phyloP scores from a whole-genome alignment of 257 asterid species.

The Jacaranda copaia region DNA sequence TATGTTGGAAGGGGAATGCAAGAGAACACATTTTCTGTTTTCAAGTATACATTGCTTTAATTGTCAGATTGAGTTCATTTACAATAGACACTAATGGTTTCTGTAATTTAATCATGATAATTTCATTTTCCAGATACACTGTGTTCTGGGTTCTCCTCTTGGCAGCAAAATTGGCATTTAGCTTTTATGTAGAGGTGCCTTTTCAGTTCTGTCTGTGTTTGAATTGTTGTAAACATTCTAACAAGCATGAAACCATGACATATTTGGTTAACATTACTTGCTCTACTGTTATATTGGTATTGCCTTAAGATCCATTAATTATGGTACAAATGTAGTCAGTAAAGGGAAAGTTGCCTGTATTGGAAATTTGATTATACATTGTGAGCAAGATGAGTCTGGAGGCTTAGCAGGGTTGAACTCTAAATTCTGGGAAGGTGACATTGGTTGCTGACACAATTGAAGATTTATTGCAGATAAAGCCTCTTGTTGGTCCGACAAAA shows the following conservation, averaged over 20 bases:
- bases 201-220: conserved; percentile 24
- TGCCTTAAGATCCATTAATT: neutral
- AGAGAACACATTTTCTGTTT: conserved; percentile 84
- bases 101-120: conserved; percentile 26
- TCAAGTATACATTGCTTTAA: conserved; percentile 61
- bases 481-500: conserved; percentile 86
- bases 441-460: conserved; percentile 16
- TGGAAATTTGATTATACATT: neutral
- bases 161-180: conserved; percentile 89
- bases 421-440: conserved; percentile 10
- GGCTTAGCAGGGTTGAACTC: neutral
- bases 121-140: conserved; percentile 70
- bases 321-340: neutral
- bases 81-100: conserved; percentile 25
- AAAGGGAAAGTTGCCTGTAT: neutral
- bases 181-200: conserved; percentile 85
- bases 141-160: conserved; percentile 91
- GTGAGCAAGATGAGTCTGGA: neutral
- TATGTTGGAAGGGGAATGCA: conserved; percentile 99
- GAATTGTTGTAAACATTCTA: conserved; percentile 11
- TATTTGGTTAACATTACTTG: conserved; percentile 8
- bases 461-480: conserved; percentile 70
- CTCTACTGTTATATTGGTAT: neutral
- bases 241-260: conserved; percentile 9
- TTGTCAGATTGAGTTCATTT: conserved; percentile 34